These are phyloP conservation scores for Acanthamoeba healyi DNA, from an alignment of 208 protist genomes.

Conservation along the genomic window DNA sequence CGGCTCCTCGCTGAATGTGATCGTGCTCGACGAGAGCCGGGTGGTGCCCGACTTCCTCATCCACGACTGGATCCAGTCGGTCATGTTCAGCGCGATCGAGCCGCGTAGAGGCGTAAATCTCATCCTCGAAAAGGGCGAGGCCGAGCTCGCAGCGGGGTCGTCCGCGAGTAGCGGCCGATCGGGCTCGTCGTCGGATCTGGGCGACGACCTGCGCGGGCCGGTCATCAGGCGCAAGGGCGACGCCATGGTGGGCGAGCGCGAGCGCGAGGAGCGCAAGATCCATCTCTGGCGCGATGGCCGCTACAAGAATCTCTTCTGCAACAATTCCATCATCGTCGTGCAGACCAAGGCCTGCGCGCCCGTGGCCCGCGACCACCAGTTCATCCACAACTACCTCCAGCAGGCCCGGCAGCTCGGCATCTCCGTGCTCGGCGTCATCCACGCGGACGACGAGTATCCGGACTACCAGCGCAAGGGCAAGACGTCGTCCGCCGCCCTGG, in stretches of 20 bases:
- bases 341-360: conserved; percentile 60
- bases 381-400: conserved; percentile 51
- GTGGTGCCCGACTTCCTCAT: conserved; percentile 65
- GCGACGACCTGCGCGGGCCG: conserved; percentile 1
- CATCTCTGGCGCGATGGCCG: conserved; percentile 57
- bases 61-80: conserved; percentile 42
- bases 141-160: background rate
- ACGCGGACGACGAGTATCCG: conserved; percentile 29
- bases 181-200: background rate
- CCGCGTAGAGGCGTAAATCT: background rate
- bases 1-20: background rate
- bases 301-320: conserved; percentile 71
- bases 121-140: conserved; percentile 47
- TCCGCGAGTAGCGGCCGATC: background rate
- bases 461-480: conserved; percentile 34
- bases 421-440: conserved; percentile 40
- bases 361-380: conserved; percentile 37
- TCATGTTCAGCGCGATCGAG: conserved; percentile 34
- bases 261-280: conserved; percentile 60
- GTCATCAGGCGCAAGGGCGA: conserved; percentile 33
- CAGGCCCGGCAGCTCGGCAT: conserved; percentile 29
- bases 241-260: conserved; percentile 46
- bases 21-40: conserved; percentile 48
- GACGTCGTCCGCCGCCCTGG: background rate
- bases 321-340: conserved; percentile 67